Conservation (phyloP, 2,329 filamentous ascomycete species). For the Pseudogymnoascus sp. region DNA sequence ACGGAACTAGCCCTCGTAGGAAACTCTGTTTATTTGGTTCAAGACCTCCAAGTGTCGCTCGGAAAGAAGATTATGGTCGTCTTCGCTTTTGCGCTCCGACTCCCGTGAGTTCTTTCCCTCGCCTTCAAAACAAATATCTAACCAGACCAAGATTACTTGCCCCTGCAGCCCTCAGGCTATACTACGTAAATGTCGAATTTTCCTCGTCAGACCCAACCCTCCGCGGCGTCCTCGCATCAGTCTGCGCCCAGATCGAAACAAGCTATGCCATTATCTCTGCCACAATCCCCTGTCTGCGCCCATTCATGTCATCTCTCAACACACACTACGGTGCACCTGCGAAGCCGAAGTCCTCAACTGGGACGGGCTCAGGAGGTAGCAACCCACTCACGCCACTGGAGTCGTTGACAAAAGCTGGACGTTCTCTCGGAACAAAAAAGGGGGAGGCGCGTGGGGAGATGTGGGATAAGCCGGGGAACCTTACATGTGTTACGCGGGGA, state of each 20-base stretch:
- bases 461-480: neutral
- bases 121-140: neutral
- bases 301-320: constrained; percentile 33
- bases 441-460: neutral
- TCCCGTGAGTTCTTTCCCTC: constrained; percentile 26
- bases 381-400: neutral
- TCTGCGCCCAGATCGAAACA: constrained; percentile 34
- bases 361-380: neutral
- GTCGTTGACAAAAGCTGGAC: neutral
- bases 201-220: constrained; percentile 31
- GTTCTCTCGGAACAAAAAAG: neutral
- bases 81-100: constrained; percentile 33
- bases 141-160: constrained; percentile 30
- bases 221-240: constrained; percentile 27
- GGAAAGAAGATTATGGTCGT: constrained; percentile 33
- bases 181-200: constrained; percentile 28
- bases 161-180: constrained; percentile 31
- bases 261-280: constrained; percentile 34
- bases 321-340: constrained; percentile 26
- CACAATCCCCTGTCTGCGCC: constrained; percentile 35
- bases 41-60: constrained; percentile 30
- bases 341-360: neutral
- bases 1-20: constrained; percentile 32
- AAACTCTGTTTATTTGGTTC: constrained; percentile 31
- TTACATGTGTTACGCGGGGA: neutral